Evolutionary conservation across 148 eudicot genomes (phyloP).

Genomic region (Cornus kousa): DNA sequence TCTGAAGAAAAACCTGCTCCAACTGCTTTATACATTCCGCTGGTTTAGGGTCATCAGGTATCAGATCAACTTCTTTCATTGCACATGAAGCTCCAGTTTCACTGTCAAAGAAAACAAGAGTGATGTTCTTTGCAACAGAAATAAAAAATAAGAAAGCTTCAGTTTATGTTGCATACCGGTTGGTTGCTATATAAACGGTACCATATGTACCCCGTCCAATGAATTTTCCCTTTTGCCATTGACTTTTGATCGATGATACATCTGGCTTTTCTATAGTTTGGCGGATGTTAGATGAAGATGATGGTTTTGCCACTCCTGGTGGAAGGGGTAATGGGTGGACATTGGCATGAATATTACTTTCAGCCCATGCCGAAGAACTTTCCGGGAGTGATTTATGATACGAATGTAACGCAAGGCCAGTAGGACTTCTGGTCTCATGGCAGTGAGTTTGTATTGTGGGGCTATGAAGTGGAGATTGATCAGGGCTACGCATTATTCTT

Average conservation of each 20-base stretch:
- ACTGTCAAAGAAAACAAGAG: conserved; percentile 30
- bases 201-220: conserved; percentile 95
- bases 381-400: conserved; percentile 49
- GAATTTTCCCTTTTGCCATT: conserved; percentile 80
- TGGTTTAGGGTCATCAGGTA: conserved; percentile 72
- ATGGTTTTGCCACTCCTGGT: conserved; percentile 46
- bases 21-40: conserved; percentile 79
- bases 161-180: conserved; percentile 44
- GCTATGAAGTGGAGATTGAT: conserved; percentile 48
- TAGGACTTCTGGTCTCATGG: conserved; percentile 21
- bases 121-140: neutral
- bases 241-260: conserved; percentile 39
- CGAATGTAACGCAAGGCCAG: conserved; percentile 37
- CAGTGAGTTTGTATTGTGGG: conserved; percentile 31
- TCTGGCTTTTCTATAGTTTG: conserved; percentile 37
- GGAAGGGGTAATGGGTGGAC: conserved; percentile 90
- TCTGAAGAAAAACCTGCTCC: conserved; percentile 62
- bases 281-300: conserved; percentile 32
- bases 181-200: conserved; percentile 74
- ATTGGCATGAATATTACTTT: conserved; percentile 31
- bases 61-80: conserved; percentile 86
- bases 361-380: conserved; percentile 32
- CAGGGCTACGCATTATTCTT: neutral
- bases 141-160: neutral
- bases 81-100: conserved; percentile 92